Base-by-base conservation (phyloP, 371 early-diverging fungal genomes). In the Actinomortierella wolfii region DNA sequence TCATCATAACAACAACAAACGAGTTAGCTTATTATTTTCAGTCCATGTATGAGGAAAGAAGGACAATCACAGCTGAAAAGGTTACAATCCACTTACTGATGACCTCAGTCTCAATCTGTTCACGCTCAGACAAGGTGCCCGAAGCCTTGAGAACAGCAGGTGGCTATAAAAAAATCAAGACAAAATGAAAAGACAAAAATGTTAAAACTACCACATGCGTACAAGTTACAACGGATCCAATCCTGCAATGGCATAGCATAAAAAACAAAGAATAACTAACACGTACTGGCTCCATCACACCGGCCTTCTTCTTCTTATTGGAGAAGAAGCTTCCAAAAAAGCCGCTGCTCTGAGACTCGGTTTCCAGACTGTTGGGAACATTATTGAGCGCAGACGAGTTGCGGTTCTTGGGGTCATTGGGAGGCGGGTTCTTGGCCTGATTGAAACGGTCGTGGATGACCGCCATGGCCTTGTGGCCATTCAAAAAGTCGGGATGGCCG, bases 301-400 rank as follows among this genome's bases (percentile, higher is more conserved):
- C 83, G 13, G 85, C 83, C 61, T 90, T 89, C 82, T 89, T 91
- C 78, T 90, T 92, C 59, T 86, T 86, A 26, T 83, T 81, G 56
- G 85, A 74, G 74, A 97, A 97, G 83, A 98, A 97, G 62, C 92
- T 92, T n/a, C 95, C 95, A 85, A 98, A 98, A 89, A 97, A 97
- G 13, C 93, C 93, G 26, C 76, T 68, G 57, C 79, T 77, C 6
- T 79, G 57, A 20, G 75, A 51, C 29, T 87, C 86, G 9, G 77
- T 80, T 63, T 83, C 82, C 41, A 81, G 78, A 56, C 76, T 77
- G 42, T 67, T 63, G 55, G 68, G 67, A 61, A 71, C 56, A 64
- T 64, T 61, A 76, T 76, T 61, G 57, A 77, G 21, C 4, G 34
- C 34, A 4, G 34, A 34, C 52, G 60, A 54, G 54, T 62, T 64